Evolutionary conservation across 2,329 filamentous ascomycete species (phyloP), one percentile per base, ranked within the genome.

Genomic region (Trichoderma sp.): DNA sequence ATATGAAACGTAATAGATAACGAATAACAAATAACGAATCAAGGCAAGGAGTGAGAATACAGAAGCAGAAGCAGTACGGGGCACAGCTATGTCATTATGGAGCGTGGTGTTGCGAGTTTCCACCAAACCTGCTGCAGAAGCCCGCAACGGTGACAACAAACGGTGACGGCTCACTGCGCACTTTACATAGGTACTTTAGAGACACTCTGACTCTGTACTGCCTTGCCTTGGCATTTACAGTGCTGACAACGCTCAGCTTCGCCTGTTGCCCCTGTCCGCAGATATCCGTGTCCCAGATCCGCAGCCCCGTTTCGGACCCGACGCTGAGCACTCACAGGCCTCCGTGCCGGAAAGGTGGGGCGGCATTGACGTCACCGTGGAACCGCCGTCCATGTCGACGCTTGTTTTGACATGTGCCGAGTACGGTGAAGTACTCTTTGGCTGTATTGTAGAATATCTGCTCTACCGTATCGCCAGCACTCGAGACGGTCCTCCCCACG

Each of bases 301-400:
- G 59, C 39, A 51, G 59, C 21, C 43, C 67, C 67, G 67, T 59
- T 60, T 72, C 70, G 77, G 76, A 73, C 71, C 74, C 75, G 75
- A 59, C 51, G 56, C 64, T 71, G 66, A 71, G 70, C 76, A 71
- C 70, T 75, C 74, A 78, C 77, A 77, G 75, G 73, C 49, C 64
- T 71, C 70, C 68, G 49, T n/a, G 66, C 73, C 72, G 72, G 72
- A 60, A 43, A 63, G 70, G 52, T 55, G 70, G 70, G 60, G 21
- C 52, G 30, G 26, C 0, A 11, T 71, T 78, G 76, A 79, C 77
- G 77, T 79, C 77, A 79, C 61, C 37, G 72, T 51, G 70, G 74
- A 49, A 43, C 58, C 51, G 43, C 26, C 52, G 43, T 18, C 37
- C 24, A 28, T 39, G 28, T 66, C 5, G 24, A 32, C n/a, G 39